Conservation (phyloP, 257 asterid genomes). For the Buddleja alternifolia region DNA sequence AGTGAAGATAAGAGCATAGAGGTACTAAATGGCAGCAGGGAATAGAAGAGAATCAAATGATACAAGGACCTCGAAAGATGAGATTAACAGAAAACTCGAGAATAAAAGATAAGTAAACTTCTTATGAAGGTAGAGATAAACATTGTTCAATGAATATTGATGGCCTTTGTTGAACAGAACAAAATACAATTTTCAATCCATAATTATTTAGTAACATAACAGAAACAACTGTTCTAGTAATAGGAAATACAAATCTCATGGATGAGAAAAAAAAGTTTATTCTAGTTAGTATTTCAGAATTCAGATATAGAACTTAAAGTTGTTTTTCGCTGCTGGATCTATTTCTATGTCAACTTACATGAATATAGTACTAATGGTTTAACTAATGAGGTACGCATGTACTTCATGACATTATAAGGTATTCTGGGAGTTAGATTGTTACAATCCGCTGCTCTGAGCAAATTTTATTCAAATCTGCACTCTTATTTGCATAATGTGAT, state of each 20-base stretch:
- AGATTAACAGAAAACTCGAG: constrained; percentile 1
- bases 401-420: neutral
- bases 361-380: neutral
- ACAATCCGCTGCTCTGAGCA: neutral
- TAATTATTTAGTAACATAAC: neutral
- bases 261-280: neutral
- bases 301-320: constrained; percentile 4
- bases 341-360: neutral
- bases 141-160: neutral
- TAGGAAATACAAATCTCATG: neutral
- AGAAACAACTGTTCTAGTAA: neutral
- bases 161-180: constrained; percentile 4
- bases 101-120: neutral
- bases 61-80: neutral
- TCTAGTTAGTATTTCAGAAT: constrained; percentile 18
- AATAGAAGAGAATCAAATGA: constrained; percentile 11
- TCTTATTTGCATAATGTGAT: neutral
- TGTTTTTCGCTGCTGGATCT: neutral
- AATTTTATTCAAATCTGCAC: neutral
- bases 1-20: constrained; percentile 14
- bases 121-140: neutral
- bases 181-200: neutral
- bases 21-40: constrained; percentile 7
- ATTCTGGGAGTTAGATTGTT: neutral
- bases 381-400: neutral